Percentiles rank a stretch among this genome's conserved stretches.
Conservation (phyloP, 345 rosid species). For the Streptanthus diversifolius region DNA sequence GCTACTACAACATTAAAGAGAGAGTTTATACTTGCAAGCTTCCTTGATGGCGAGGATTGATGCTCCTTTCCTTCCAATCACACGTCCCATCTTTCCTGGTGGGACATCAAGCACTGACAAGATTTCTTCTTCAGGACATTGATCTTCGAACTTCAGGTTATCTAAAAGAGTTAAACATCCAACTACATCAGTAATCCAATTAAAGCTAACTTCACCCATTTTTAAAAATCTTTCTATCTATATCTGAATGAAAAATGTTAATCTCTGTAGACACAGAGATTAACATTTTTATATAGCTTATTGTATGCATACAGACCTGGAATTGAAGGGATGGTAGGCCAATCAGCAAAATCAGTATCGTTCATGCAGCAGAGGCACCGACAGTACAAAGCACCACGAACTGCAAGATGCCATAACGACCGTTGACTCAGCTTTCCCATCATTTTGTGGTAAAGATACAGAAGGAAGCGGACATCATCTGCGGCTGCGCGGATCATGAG, state of each 20-base stretch:
- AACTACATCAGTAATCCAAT: neutral
- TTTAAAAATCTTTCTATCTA: neutral
- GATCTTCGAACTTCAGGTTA: constrained; percentile 40
- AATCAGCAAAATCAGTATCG: constrained; percentile 63
- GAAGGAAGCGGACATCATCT: constrained; percentile 94
- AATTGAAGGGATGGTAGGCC: constrained; percentile 67
- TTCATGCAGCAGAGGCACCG: constrained; percentile 80
- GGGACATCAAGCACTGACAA: constrained; percentile 85
- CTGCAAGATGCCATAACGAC: constrained; percentile 77
- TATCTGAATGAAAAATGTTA: neutral
- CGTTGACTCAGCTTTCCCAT: constrained; percentile 62
- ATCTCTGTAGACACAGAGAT: neutral
- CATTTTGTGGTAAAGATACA: constrained; percentile 72
- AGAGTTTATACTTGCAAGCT: constrained; percentile 67
- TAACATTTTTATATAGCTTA: too few species aligned
- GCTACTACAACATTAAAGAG: neutral
- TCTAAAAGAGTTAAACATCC: constrained; percentile 39
- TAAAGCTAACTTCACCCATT: neutral
- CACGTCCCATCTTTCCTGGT: constrained; percentile 82
- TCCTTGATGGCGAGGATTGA: constrained; percentile 73
- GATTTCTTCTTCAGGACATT: constrained; percentile 64
- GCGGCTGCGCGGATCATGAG: constrained; percentile 92
- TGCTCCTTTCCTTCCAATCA: constrained; percentile 86
- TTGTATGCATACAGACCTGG: constrained; percentile 52
- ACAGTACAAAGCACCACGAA: constrained; percentile 76